These are phyloP conservation scores for Arachis stenosperma DNA, from an alignment of 306 rosid genomes.

Conservation along the genomic window DNA sequence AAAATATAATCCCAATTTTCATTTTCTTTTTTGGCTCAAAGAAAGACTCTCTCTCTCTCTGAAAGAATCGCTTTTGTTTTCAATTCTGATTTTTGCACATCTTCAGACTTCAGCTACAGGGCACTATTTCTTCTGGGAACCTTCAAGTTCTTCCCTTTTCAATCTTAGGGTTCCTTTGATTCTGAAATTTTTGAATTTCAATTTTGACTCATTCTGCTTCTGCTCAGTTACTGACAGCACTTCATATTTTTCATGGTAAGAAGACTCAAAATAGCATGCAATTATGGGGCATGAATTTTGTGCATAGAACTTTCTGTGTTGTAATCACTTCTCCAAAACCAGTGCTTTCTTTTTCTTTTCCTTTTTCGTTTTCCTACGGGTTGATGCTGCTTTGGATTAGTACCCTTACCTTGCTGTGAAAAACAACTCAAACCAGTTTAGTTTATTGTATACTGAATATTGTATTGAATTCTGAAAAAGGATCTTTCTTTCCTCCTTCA, in stretches of 20 bases:
- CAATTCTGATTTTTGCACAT: constrained; percentile 36
- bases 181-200: constrained; percentile 36
- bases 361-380: neutral
- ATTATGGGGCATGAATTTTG: neutral
- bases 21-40: neutral
- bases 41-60: constrained; percentile 31
- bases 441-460: neutral
- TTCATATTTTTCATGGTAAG: constrained; percentile 48
- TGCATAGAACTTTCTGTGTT: neutral
- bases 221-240: constrained; percentile 29
- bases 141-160: constrained; percentile 23
- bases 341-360: neutral
- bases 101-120: constrained; percentile 45
- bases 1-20: constrained; percentile 15
- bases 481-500: neutral
- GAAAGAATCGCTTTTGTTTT: constrained; percentile 43
- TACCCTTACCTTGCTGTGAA: constrained; percentile 3
- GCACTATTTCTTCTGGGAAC: constrained; percentile 3
- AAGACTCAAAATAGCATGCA: constrained; percentile 33
- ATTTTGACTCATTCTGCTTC: constrained; percentile 29
- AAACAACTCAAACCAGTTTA: constrained; percentile 37
- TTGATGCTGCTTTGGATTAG: constrained; percentile 35
- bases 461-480: neutral
- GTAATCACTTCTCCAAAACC: constrained; percentile 3
- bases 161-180: constrained; percentile 37